These are phyloP conservation scores for Paecilomyces formosus DNA, from an alignment of 2,329 filamentous ascomycete species.

Conservation along the genomic window DNA sequence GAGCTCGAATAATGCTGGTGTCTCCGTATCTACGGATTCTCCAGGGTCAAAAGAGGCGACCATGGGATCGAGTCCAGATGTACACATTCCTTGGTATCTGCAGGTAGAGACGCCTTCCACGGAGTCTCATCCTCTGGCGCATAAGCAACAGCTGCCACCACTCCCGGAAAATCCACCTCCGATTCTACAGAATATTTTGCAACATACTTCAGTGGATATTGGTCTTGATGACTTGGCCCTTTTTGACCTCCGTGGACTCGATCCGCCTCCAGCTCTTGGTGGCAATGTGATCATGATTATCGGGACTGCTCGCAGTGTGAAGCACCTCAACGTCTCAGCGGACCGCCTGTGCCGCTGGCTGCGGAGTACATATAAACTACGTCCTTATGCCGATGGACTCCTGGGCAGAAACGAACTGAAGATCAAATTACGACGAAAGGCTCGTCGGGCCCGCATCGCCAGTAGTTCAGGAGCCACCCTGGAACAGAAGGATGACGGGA, in stretches of 20 bases:
- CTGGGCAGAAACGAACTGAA: constrained; percentile 88
- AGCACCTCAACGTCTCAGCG: constrained; percentile 84
- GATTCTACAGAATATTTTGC: constrained; percentile 63
- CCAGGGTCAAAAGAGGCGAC: constrained; percentile 2
- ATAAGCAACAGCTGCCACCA: constrained; percentile 52
- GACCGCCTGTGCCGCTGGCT: constrained; percentile 87
- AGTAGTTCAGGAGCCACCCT: constrained; percentile 58
- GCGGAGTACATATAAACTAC: constrained; percentile 61
- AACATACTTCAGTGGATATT: constrained; percentile 74
- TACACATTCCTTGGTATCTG: constrained; percentile 68
- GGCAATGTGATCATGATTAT: constrained; percentile 88
- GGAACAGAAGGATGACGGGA: constrained; percentile 67
- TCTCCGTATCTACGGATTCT: background rate
- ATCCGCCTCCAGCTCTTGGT: constrained; percentile 81
- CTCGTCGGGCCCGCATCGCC: constrained; percentile 72
- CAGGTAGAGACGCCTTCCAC: constrained; percentile 53
- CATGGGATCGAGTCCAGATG: constrained; percentile 2
- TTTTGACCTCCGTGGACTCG: constrained; percentile 73
- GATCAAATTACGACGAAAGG: constrained; percentile 71
- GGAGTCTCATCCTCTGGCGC: constrained; percentile 35
- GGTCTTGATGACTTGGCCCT: constrained; percentile 76
- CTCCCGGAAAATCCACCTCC: constrained; percentile 63
- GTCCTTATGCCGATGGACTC: constrained; percentile 76
- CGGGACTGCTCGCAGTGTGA: constrained; percentile 82
- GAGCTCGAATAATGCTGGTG: background rate